Conservation (phyloP, 2,329 filamentous ascomycete species). For the Cryphonectria naterciae region DNA sequence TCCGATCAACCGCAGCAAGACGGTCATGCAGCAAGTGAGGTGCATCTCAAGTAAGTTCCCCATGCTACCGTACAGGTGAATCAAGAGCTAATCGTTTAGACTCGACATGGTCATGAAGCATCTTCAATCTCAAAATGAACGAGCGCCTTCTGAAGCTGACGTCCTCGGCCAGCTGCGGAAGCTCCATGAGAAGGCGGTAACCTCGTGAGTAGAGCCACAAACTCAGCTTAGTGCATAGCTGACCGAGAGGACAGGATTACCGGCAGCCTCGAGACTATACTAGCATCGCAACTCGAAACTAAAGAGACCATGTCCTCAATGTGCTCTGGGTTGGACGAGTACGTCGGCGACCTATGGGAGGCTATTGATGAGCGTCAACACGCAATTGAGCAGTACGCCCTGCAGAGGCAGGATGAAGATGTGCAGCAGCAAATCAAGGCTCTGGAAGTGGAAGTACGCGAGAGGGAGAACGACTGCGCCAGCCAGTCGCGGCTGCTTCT, state of each 20-base stretch:
- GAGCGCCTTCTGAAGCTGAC: background rate
- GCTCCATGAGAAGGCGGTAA: slow-evolving; percentile 13
- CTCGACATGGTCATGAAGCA: slow-evolving; percentile 19
- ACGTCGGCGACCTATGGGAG: slow-evolving; percentile 22
- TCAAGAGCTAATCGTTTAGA: slow-evolving; percentile 10
- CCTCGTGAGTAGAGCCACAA: slow-evolving; percentile 15
- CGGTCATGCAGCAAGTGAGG: slow-evolving; percentile 20
- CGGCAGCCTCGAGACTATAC: slow-evolving; percentile 11
- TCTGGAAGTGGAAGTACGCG: slow-evolving; percentile 26
- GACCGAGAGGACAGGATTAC: slow-evolving; percentile 14
- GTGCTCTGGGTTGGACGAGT: slow-evolving; percentile 8
- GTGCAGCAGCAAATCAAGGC: slow-evolving; percentile 27
- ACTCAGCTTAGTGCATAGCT: background rate
- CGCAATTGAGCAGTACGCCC: slow-evolving; percentile 30
- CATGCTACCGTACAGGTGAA: background rate
- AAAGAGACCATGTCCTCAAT: slow-evolving; percentile 16
- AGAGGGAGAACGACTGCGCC: slow-evolving; percentile 11
- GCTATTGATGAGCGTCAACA: slow-evolving; percentile 26
- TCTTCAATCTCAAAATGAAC: slow-evolving; percentile 8
- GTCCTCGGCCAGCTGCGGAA: slow-evolving; percentile 19
- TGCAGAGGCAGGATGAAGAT: slow-evolving; percentile 4
- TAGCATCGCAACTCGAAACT: slow-evolving; percentile 16
- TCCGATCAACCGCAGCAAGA: slow-evolving; percentile 24
- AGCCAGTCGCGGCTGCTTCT: background rate
- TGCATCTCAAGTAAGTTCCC: slow-evolving; percentile 18